These are phyloP conservation scores for Fraxinus baroniana DNA, from an alignment of 305 asterid genomes.

Conservation along the genomic window DNA sequence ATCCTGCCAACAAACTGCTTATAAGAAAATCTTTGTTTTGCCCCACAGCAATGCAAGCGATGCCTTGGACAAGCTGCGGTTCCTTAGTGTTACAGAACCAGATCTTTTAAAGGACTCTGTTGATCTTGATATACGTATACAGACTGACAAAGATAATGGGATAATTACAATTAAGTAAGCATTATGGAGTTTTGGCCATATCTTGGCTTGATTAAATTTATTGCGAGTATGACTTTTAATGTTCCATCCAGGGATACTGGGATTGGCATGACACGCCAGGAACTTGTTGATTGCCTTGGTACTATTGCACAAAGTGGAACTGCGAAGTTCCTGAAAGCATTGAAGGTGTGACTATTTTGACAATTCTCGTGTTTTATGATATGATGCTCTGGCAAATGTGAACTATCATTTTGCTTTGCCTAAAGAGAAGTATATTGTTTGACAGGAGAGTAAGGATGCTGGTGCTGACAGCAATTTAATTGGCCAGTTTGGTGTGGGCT, in stretches of 20 bases:
- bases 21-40: constrained; percentile 13
- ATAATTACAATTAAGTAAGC: constrained; percentile 77
- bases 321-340: constrained; percentile 85
- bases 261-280: constrained; percentile 94
- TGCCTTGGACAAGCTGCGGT: constrained; percentile 96
- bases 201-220: constrained; percentile 5
- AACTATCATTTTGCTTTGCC: constrained; percentile 1
- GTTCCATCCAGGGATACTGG: constrained; percentile 75
- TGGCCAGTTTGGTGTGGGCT: constrained; percentile 99
- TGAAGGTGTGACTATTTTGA: constrained; percentile 54
- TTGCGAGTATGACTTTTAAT: constrained; percentile 15
- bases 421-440: constrained; percentile 16
- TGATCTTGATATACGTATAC: constrained; percentile 89
- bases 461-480: constrained; percentile 92
- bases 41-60: constrained; percentile 91
- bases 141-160: constrained; percentile 88
- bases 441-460: constrained; percentile 93
- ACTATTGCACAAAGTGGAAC: constrained; percentile 99
- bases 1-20: background rate
- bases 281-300: constrained; percentile 93
- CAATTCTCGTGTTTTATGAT: constrained; percentile 15
- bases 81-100: constrained; percentile 85
- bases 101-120: constrained; percentile 64
- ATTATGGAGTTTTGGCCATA: background rate
- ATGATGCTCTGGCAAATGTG: background rate